Evolutionary conservation across 306 rosid genomes (phyloP).

Genomic region (Vigna angularis): DNA sequence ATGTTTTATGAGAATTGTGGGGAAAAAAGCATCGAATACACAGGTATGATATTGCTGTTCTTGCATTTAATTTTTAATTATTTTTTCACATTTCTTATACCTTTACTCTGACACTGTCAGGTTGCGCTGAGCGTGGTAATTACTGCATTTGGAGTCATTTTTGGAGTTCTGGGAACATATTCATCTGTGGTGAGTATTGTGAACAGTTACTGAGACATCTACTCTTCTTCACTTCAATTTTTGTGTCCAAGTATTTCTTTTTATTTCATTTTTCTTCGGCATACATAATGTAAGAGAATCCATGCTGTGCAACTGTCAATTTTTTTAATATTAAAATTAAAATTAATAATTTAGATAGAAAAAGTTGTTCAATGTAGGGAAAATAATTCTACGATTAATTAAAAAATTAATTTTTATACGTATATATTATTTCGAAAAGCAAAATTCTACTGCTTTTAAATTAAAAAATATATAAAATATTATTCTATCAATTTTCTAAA

Average conservation of each 20-base stretch:
- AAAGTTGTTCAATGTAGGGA: no score
- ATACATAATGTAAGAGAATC: no score
- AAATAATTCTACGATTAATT: no score
- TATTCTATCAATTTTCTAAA: no score
- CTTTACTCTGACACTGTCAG: slow-evolving; percentile 39
- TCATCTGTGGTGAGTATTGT: slow-evolving; percentile 53
- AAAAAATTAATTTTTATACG: no score
- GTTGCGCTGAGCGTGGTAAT: slow-evolving; percentile 46
- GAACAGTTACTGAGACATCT: slow-evolving; percentile 43
- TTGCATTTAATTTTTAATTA: background rate
- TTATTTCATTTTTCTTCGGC: background rate
- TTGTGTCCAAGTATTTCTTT: background rate
- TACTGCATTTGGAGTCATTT: slow-evolving; percentile 48
- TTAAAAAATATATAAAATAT: no score
- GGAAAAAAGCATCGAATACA: slow-evolving; percentile 60
- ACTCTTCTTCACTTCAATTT: background rate
- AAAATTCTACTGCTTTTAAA: no score
- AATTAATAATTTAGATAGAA: no score
- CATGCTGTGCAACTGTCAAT: no score
- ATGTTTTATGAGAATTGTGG: slow-evolving; percentile 76
- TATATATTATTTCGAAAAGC: no score
- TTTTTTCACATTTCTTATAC: background rate
- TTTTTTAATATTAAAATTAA: no score
- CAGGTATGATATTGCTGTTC: slow-evolving; percentile 52
- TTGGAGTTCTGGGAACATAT: slow-evolving; percentile 64